phyloP scores from a whole-genome alignment of 208 protist genomes.

The Naegleria fowleri region DNA sequence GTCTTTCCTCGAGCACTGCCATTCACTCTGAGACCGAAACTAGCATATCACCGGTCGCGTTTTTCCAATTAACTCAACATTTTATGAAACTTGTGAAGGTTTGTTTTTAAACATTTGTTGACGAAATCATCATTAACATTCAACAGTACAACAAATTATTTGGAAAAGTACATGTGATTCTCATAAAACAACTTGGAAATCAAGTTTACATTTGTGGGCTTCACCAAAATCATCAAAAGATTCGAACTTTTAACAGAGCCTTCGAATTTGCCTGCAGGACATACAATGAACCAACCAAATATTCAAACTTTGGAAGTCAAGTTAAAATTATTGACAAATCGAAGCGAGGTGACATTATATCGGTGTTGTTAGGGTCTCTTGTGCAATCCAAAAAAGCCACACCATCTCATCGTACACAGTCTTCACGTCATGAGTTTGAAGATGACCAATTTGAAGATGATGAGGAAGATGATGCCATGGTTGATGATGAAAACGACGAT shows the following conservation, averaged over 20 bases:
- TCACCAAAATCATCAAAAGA: not conserved
- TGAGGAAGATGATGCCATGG: not conserved
- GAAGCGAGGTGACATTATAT: not conserved
- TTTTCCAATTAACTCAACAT: not conserved
- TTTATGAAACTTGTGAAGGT: not conserved
- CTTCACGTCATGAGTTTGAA: not conserved
- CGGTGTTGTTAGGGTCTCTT: not conserved
- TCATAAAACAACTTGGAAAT: not conserved
- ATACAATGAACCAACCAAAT: not conserved
- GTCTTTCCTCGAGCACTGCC: no score
- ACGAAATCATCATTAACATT: no score
- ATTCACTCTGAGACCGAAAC: not conserved
- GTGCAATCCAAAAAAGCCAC: not conserved
- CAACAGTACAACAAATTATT: not conserved
- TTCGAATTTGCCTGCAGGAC: not conserved
- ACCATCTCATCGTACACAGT: not conserved
- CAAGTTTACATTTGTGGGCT: not conserved
- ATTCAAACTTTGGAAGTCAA: not conserved
- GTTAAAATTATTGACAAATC: not conserved
- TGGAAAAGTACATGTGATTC: conserved; percentile 7
- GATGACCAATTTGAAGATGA: not conserved
- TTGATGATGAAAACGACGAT: not conserved
- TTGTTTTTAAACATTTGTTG: not conserved
- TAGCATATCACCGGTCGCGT: not conserved
- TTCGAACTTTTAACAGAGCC: not conserved